Conservation (phyloP, 108 stramenopile genomes). For the Epipyxis sp. region DNA sequence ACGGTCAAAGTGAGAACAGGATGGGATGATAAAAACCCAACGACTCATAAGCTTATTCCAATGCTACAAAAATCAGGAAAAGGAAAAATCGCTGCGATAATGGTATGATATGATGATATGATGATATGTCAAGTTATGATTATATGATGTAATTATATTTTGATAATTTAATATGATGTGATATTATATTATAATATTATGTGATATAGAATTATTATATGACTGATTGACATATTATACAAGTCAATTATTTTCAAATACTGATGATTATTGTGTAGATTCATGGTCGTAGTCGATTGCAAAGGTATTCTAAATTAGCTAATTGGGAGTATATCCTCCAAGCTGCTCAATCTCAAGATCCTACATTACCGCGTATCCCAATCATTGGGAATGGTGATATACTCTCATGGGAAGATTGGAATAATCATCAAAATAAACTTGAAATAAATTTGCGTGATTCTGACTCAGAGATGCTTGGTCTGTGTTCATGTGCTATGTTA, state of each 20-base stretch:
- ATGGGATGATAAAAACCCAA: constrained; percentile 81
- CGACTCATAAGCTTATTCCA: constrained; percentile 66
- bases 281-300: constrained; percentile 86
- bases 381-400: constrained; percentile 98
- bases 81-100: constrained; percentile 4
- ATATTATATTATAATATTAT: no score
- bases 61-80: background rate
- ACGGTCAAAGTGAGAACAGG: constrained; percentile 96
- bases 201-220: no score
- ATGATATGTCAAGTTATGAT: background rate
- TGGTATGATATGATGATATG: background rate
- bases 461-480: constrained; percentile 36
- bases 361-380: constrained; percentile 57
- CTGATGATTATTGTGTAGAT: constrained; percentile 56
- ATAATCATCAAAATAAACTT: constrained; percentile 53
- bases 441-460: background rate
- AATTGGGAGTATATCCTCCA: constrained; percentile 89
- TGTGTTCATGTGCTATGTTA: constrained; percentile 84
- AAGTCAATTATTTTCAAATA: constrained; percentile 73
- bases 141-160: background rate
- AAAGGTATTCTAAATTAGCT: constrained; percentile 79
- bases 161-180: background rate
- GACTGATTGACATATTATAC: no score
- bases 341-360: constrained; percentile 67
- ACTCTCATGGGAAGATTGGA: constrained; percentile 78